These are phyloP conservation scores for Nicotiana benthamiana DNA, from an alignment of 257 asterid species.

Conservation along the genomic window DNA sequence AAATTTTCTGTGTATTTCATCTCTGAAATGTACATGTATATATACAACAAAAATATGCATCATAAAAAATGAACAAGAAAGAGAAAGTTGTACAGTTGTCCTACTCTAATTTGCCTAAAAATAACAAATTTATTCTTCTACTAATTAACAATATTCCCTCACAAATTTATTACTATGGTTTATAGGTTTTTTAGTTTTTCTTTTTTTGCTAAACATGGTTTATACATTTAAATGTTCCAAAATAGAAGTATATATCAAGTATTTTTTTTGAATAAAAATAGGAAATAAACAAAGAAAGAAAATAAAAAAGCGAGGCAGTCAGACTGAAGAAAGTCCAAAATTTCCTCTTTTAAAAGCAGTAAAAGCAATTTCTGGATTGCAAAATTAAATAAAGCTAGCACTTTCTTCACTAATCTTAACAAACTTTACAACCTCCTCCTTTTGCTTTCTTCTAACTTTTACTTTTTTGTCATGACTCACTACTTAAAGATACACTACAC, in stretches of 20 bases:
- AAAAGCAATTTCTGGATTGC: not conserved
- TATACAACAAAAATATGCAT: too few relatives aligned
- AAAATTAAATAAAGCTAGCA: not conserved
- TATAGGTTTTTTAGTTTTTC: too few relatives aligned
- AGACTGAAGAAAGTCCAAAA: not conserved
- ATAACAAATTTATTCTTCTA: too few relatives aligned
- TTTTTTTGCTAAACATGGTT: not conserved
- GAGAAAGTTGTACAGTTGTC: too few relatives aligned
- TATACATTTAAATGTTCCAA: not conserved
- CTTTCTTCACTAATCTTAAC: not conserved
- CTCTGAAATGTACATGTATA: too few relatives aligned
- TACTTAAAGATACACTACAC: not conserved
- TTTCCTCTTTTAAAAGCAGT: not conserved
- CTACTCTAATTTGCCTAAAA: too few relatives aligned
- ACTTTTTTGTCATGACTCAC: not conserved
- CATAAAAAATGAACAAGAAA: too few relatives aligned
- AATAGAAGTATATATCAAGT: not conserved
- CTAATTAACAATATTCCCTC: too few relatives aligned
- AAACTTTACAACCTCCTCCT: not conserved
- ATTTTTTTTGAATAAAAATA: not conserved
- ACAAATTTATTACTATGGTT: not conserved
- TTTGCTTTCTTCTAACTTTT: not conserved
- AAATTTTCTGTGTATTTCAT: too few relatives aligned
- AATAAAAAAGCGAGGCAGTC: not conserved
- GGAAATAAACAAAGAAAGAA: not conserved